A percentile compares a stretch with the other conserved stretches of the same genome.
phyloP scores from a whole-genome alignment of 2,329 filamentous ascomycete genomes.

The Coleophoma crateriformis region DNA sequence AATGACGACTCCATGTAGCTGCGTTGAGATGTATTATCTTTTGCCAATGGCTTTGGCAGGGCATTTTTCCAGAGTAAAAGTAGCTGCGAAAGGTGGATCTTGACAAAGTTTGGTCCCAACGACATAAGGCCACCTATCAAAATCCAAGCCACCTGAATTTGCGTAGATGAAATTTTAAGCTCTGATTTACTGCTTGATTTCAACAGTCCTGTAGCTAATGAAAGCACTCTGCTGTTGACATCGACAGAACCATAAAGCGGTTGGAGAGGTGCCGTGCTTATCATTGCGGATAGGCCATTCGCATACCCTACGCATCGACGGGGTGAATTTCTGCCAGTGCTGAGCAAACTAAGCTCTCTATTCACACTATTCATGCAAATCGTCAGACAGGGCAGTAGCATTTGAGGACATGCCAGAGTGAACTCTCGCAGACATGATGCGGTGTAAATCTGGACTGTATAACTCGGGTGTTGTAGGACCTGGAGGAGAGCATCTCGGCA shows the following conservation, averaged over 20 bases:
- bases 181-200: constrained; percentile 92
- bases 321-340: constrained; percentile 69
- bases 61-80: constrained; percentile 97
- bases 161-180: constrained; percentile 82
- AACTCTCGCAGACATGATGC: constrained; percentile 83
- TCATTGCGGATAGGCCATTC: constrained; percentile 81
- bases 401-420: constrained; percentile 85
- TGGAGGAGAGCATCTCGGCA: constrained; percentile 86
- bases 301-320: constrained; percentile 85
- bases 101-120: constrained; percentile 94
- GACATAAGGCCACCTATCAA: constrained; percentile 96
- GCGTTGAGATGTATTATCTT: constrained; percentile 80
- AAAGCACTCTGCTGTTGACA: constrained; percentile 85
- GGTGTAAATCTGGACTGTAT: constrained; percentile 88
- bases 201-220: constrained; percentile 84
- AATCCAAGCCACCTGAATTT: constrained; percentile 97
- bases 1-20: constrained; percentile 88
- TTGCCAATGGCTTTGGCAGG: constrained; percentile 86
- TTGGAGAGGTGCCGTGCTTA: constrained; percentile 83
- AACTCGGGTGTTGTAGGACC: constrained; percentile 89
- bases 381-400: constrained; percentile 83
- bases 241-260: constrained; percentile 94
- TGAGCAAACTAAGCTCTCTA: constrained; percentile 75
- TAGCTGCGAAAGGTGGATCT: constrained; percentile 92
- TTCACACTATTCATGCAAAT: constrained; percentile 95